Evolutionary conservation across 2,329 filamentous ascomycete genomes (phyloP), one percentile per base, ranked within the genome.

Genomic region (Venturia carpophila): DNA sequence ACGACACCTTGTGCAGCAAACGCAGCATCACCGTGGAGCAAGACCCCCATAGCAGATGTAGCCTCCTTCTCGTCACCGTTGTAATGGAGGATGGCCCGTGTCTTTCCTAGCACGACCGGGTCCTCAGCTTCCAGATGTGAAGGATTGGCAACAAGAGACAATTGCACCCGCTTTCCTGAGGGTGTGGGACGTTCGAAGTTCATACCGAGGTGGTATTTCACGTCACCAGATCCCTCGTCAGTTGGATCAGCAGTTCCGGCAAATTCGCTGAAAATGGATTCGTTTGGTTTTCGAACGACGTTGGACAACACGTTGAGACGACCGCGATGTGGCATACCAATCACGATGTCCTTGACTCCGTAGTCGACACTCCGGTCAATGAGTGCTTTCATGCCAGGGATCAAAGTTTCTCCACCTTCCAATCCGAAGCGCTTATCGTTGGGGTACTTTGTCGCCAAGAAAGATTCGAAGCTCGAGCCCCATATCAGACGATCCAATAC

Each of bases 161-260:
- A 87, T 81, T 99, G 94, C n/a, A 99, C 94, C 69, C 94, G 94
- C 85, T 97, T 97, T 72, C 94, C 94, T 55, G 93, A 97, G 66
- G 94, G 94, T 11, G 94, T 99, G 64, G 94, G 94, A 68, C 94
- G 91, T 82, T 99, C 94, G 71, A 99, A 99, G 83, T 99, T 99
- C 94, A 99, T 99, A 75, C 94, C 94, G 73, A 99, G 82, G 81
- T 99, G 94, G 81, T 99, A 99, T 80, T 99, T 99, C 79, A 99
- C 94, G 77, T 99, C 94, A 72, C 94, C 94, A 66, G 94, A 97
- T 67, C 94, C 94, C 80, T 99, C 93, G 71, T 97, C 94, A 71
- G 90, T 89, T 65, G 91, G 90, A 74, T 91, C 91, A 27, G 89
- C 81, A 60, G 89, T 91, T 71, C 94, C 94, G 68, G 91, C 90